Percentiles rank a stretch among this genome's conserved stretches.
Conservation (phyloP, 441 rosid species). For the Melianthus villosus region DNA sequence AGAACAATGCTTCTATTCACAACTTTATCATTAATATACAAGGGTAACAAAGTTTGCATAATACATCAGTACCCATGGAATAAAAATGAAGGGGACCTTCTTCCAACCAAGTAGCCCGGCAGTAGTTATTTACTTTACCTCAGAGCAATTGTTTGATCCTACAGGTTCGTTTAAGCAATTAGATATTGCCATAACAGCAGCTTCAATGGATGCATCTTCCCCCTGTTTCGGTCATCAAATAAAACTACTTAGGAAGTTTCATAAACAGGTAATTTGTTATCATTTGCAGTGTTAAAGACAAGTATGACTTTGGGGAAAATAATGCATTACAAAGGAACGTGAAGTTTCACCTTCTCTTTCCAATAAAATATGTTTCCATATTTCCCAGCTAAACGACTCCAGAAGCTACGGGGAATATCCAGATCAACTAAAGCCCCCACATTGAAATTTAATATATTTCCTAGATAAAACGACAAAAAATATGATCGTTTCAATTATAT, state of each 20-base stretch:
- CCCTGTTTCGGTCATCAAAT: conserved; percentile 24
- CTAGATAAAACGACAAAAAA: conserved; percentile 14
- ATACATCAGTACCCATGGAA: too few relatives aligned
- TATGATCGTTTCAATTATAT: too few relatives aligned
- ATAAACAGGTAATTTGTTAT: too few relatives aligned
- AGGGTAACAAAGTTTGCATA: too few relatives aligned
- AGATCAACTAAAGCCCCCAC: conserved; percentile 60
- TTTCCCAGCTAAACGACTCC: conserved; percentile 78
- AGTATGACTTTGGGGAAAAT: too few relatives aligned
- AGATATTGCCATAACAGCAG: conserved; percentile 76
- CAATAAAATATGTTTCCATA: conserved; percentile 77
- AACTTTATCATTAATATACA: too few relatives aligned
- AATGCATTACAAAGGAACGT: neutral
- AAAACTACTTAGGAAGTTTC: neutral
- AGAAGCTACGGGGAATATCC: conserved; percentile 55
- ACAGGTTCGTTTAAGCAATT: conserved; percentile 77
- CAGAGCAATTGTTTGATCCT: conserved; percentile 56
- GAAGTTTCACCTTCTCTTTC: conserved; percentile 31
- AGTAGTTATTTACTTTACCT: conserved; percentile 35
- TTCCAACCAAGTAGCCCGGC: too few relatives aligned
- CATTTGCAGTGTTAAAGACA: too few relatives aligned
- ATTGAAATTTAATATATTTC: conserved; percentile 39
- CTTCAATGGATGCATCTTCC: conserved; percentile 72
- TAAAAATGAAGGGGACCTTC: too few relatives aligned
- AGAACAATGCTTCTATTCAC: too few relatives aligned